Base-by-base conservation (phyloP, 2,329 filamentous ascomycete genomes). In the Penicillium brevicompactum region DNA sequence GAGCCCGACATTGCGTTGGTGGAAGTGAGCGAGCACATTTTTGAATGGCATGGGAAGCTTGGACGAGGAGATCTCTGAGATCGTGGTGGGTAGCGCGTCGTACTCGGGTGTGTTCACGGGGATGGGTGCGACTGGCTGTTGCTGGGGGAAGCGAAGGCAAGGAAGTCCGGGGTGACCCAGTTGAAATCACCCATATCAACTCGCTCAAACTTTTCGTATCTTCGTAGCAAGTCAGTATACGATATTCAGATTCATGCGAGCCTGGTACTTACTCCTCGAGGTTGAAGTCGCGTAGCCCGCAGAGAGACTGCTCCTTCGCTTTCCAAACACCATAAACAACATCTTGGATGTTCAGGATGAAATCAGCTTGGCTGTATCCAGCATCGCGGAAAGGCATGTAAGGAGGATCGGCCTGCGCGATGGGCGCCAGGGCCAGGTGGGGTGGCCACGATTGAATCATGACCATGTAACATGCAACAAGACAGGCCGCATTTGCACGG, bases 131-230 rank as follows among this genome's bases (percentile, higher is more conserved):
- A 89, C 84, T 5, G 92, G 90, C 53, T 85, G 82, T 67, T 92
- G 88, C 74, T 97, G 92, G 10, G 94, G 18, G 93, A 97, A 43
- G 94, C 94, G 73, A 99, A 97, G 21, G 94, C 94, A 49, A 99
- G 84, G 78, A 99, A 99, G 69, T 92, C 82, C 8, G 93, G 92
- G 5, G 92, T 96, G 56, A 99, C 85, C 94, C 94, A 99, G 84
- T 99, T 99, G 88, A 99, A 99, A 78, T 99, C 94, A 60, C 94
- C 94, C 81, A 97, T 92, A 73, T 99, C 94, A 18, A 99, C 94
- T 55, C 94, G 85, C 78, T 99, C 94, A 67, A 86, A 99, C 72
- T 85, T 89, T 78, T 99, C 94, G 73, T 99, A 99, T 58, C 84
- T 37, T 86, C 55, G n/a, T 32, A 13, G 10, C 10, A 14, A n/a